Conservation (phyloP, 306 rosid genomes). For the Cucumis sativus region DNA sequence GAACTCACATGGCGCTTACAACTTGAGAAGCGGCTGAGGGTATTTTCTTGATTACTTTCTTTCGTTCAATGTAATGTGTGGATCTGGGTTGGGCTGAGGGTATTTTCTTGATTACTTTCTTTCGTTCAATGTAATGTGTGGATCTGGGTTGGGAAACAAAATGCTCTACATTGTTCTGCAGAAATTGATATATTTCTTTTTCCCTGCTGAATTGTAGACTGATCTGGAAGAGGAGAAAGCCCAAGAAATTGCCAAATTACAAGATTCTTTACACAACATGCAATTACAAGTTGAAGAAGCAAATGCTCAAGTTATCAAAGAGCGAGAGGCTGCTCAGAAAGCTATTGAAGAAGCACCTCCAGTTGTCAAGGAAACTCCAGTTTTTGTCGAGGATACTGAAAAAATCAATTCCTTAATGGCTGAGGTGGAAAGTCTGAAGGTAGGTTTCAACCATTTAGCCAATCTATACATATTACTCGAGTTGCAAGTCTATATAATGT, state of each 20-base stretch:
- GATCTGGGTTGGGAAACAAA: conserved; percentile 9
- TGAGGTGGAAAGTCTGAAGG: conserved; percentile 84
- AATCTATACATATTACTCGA: neutral
- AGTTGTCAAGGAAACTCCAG: conserved; percentile 95
- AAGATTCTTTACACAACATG: conserved; percentile 62
- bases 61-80: conserved; percentile 6
- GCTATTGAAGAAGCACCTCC: conserved; percentile 98
- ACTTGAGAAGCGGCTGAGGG: conserved; percentile 93
- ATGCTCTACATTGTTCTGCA: conserved; percentile 2
- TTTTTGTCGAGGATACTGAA: conserved; percentile 77
- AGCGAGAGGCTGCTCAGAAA: conserved; percentile 70
- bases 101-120: conserved; percentile 22
- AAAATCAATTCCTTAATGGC: conserved; percentile 66
- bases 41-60: conserved; percentile 22
- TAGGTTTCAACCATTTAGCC: conserved; percentile 13
- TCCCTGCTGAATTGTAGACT: conserved; percentile 39
- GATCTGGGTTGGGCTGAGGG: too few relatives aligned
- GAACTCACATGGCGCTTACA: conserved; percentile 99
- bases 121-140: conserved; percentile 9
- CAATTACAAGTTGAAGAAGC: conserved; percentile 90
- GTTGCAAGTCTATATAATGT: neutral
- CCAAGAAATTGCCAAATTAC: conserved; percentile 71
- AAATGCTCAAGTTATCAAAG: conserved; percentile 67
- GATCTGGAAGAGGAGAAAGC: conserved; percentile 96
- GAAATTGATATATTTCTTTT: conserved; percentile 3